Base-by-base conservation (phyloP, 192 early-diverging fungal genomes). In the Podila horticola region DNA sequence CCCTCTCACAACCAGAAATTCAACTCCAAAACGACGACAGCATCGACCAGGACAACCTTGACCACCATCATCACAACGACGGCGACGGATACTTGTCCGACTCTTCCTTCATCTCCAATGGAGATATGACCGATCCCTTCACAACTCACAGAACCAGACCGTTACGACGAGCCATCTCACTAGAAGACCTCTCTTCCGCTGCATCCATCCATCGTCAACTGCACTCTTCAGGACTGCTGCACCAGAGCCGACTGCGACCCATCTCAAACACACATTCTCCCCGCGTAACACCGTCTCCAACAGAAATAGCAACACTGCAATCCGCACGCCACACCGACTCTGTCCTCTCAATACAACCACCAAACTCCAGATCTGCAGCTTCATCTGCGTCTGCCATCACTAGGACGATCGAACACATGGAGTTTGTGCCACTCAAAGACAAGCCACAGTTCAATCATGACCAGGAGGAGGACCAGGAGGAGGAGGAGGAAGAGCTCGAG, bases 61-160 rank as follows among this genome's bases (percentile, higher is more conserved):
- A 63, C 24, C 51, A 63, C 26, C 49, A 50, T 22, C 70, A 15
- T 24, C 45, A 31, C 11, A 64, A 81, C 24, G 71, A 81, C 45
- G 62, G 48, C 20, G 77, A 81, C 62, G 77, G 71, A 5, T 81
- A 81, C 34, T 60, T 81, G 9, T 73, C 77, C 2, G 77, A 81
- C 24, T 65, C 71, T 3, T 81, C 77, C n/a, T 66, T 30, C 62
- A 51, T 69, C 29, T 72, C 71, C 45, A 38, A 58, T 41, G 71
- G 63, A 30, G 77, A 81, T 15, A 65, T 69, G 24, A 81, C 66
- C 12, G 71, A 72, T 58, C 51, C 28, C 12, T 77, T 60, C 26
- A 62, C 64, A 24, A 52, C 64, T n/a, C 49, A 30, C 9, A 60
- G 57, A 28, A 52, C 71, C 36, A 49, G 41, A 36, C 64, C 64